Base-by-base conservation (phyloP, 768 basidiomycete species). In the Galerina sulciceps region DNA sequence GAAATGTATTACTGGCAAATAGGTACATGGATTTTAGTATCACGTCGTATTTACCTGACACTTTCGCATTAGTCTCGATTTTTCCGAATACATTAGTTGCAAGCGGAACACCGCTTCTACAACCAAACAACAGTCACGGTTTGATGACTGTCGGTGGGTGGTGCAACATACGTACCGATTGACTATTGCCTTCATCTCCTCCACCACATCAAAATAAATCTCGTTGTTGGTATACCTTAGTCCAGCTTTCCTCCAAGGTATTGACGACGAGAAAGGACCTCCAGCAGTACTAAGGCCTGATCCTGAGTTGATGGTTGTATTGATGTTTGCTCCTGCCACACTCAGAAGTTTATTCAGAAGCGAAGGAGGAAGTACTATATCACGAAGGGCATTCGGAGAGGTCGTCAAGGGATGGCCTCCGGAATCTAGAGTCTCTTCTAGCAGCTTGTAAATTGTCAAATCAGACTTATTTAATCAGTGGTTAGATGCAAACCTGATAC, bases 341-440 rank as follows among this genome's bases (percentile, higher is more conserved):
- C 75, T 81, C 34, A 89, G 74, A 10, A 89, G 74, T 67, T 93
- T 94, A 57, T 86, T 84, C 46, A 96, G 81, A 34, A 97, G 83
- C 0, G 94, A 91, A 1, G 96, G 95, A 1, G 94, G 93, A 1
- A 97, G 81, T 6, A 99, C 93, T 60, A 99, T 96, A 67, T 99
- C 96, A 22, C 93, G 87, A 1, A 99, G 80, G 17, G 93, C 89
- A 67, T 93, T 96, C 2, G 89, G 81, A 55, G 93, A 93, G 3
- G 94, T 99, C 6, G 95, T 97, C 37, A 96, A 79, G 0, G 95
- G 95, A 69, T 95, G 89, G 0, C 96, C 95, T 10, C 93, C 91
- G 9, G 94, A 87, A 69, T 96, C 95, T 23, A 99, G 77, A n/a
- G 93, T 95, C 75, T 99, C 96, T 75, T 96, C 96, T 31, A 97